phyloP scores from a whole-genome alignment of 2,329 filamentous ascomycete species.

The Aplosporella prunicola region DNA sequence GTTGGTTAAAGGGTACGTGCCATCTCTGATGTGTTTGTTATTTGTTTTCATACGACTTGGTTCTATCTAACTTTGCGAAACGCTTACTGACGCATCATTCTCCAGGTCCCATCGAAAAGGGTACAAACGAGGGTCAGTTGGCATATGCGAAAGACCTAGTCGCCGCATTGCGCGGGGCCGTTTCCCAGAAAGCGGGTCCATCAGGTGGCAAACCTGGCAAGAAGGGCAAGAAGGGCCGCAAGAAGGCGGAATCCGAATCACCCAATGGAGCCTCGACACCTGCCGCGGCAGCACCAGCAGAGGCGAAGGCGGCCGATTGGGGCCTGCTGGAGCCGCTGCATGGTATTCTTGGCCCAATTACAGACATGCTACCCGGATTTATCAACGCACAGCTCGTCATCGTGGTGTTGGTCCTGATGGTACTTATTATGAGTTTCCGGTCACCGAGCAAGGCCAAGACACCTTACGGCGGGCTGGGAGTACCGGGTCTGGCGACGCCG shows the following conservation, averaged over 20 bases:
- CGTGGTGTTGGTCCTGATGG: constrained; percentile 59
- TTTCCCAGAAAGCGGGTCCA: constrained; percentile 57
- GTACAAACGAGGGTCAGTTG: constrained; percentile 79
- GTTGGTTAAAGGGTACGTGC: constrained; percentile 93
- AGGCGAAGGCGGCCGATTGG: constrained; percentile 45
- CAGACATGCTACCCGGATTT: constrained; percentile 60
- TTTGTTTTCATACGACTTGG: constrained; percentile 12
- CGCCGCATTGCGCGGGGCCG: constrained; percentile 60
- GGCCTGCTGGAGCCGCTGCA: constrained; percentile 73
- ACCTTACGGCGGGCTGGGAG: constrained; percentile 2
- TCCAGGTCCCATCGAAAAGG: constrained; percentile 87
- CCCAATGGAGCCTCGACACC: constrained; percentile 25
- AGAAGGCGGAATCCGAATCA: constrained; percentile 39
- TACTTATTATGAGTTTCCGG: constrained; percentile 59
- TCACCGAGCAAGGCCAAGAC: constrained; percentile 26
- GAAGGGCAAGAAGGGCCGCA: constrained; percentile 46
- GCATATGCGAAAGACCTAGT: constrained; percentile 75
- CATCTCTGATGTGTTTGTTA: not conserved
- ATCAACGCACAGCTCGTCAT: constrained; percentile 71
- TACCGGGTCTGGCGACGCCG: constrained; percentile 37
- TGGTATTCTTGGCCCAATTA: constrained; percentile 57
- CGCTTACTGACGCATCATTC: not conserved
- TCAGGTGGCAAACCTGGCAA: constrained; percentile 36
- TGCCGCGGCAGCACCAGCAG: constrained; percentile 14
- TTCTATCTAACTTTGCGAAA: constrained; percentile 1